Evolutionary conservation across 2,329 filamentous ascomycete species (phyloP).

Genomic region (Aspergillus quadricinctus): DNA sequence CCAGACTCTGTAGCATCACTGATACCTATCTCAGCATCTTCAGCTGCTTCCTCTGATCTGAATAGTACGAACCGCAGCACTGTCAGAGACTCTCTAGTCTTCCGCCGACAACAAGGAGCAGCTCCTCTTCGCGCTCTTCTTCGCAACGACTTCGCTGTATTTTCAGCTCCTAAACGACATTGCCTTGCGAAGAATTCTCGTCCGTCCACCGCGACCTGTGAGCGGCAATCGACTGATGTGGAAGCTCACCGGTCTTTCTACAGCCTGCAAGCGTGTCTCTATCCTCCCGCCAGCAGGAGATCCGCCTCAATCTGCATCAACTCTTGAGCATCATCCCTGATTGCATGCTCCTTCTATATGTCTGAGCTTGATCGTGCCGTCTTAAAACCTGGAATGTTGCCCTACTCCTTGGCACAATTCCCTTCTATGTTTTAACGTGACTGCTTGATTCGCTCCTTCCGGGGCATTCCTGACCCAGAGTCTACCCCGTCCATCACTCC

Average conservation of each 20-base stretch:
- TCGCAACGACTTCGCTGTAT: neutral
- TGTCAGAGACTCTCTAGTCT: neutral
- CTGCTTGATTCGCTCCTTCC: slow-evolving; percentile 13
- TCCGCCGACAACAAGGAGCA: neutral
- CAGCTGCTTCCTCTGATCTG: neutral
- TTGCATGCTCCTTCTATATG: neutral
- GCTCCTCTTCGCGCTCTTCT: neutral
- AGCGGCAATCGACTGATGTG: neutral
- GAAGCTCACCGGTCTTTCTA: neutral
- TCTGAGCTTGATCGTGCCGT: neutral
- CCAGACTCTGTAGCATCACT: neutral
- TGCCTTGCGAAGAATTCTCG: neutral
- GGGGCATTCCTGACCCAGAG: slow-evolving; percentile 17
- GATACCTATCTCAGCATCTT: too few relatives aligned
- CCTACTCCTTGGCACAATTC: neutral
- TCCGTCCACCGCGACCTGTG: neutral
- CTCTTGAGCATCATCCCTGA: neutral
- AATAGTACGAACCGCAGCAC: neutral
- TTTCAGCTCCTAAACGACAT: neutral
- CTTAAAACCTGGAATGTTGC: slow-evolving; percentile 3
- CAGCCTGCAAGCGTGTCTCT: neutral
- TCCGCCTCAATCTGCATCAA: neutral
- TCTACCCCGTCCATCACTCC: slow-evolving; percentile 10
- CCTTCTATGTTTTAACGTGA: slow-evolving; percentile 10
- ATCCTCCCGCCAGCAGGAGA: neutral